Percentiles rank a stretch among this genome's conserved stretches.
Conservation (phyloP, 2,329 filamentous ascomycete genomes). For the Fonsecaea pugnacius region DNA sequence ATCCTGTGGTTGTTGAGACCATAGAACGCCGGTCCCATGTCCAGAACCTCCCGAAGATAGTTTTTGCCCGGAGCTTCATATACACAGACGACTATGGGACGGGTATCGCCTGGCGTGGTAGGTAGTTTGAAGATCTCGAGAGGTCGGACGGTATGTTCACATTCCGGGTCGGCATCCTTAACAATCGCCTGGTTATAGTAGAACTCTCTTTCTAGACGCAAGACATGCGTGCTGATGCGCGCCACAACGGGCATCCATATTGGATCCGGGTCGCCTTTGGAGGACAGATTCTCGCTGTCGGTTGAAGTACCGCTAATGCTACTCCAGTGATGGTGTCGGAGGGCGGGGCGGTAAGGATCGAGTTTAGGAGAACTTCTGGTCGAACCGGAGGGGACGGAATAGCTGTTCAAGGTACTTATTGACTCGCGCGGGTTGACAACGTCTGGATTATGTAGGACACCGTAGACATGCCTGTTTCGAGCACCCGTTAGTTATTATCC, state of each 20-base stretch:
- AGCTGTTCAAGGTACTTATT: conserved; percentile 43
- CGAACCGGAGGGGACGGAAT: conserved; percentile 50
- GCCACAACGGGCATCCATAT: conserved; percentile 71
- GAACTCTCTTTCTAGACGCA: conserved; percentile 85
- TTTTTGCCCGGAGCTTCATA: conserved; percentile 79
- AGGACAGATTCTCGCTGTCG: conserved; percentile 50
- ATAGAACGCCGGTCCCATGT: conserved; percentile 76
- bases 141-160: conserved; percentile 76
- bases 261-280: conserved; percentile 45
- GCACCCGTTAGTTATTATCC: conserved; percentile 11
- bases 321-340: conserved; percentile 53
- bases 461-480: conserved; percentile 60
- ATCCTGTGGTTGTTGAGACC: conserved; percentile 54
- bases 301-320: conserved; percentile 55
- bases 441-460: conserved; percentile 60
- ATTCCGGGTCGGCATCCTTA: conserved; percentile 71
- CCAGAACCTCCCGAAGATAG: conserved; percentile 68
- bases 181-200: conserved; percentile 78
- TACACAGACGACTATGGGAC: conserved; percentile 75
- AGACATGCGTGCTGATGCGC: conserved; percentile 77
- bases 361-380: conserved; percentile 50
- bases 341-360: conserved; percentile 45
- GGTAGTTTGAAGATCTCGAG: conserved; percentile 77
- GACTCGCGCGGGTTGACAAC: conserved; percentile 53
- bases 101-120: conserved; percentile 69